Percentiles rank a stretch among this genome's conserved stretches.
phyloP scores from a whole-genome alignment of 1,139 yeast species.

The Geotrichum europaeum region DNA sequence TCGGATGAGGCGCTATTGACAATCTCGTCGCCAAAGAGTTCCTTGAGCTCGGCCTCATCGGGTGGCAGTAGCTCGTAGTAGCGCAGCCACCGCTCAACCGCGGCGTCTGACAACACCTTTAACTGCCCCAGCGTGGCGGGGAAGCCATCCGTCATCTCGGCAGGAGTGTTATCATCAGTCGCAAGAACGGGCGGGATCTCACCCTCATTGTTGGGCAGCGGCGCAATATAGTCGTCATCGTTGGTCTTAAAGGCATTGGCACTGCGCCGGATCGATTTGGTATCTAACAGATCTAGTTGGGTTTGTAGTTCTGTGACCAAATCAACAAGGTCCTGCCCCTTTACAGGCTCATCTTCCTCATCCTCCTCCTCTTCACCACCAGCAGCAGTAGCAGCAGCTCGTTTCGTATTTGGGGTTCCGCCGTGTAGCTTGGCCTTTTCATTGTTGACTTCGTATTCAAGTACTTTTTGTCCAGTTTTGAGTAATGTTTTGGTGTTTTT shows the following conservation, averaged over 20 bases:
- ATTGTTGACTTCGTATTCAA: background rate
- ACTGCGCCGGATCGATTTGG: constrained; percentile 35
- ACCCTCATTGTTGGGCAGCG: constrained; percentile 68
- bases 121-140: constrained; percentile 60
- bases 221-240: constrained; percentile 42
- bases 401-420: background rate
- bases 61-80: constrained; percentile 52
- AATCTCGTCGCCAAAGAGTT: constrained; percentile 29
- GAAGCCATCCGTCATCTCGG: constrained; percentile 40
- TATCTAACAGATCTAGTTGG: constrained; percentile 56
- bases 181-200: constrained; percentile 43
- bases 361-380: background rate
- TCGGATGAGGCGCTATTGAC: constrained; percentile 7
- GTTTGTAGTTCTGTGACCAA: constrained; percentile 85
- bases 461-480: background rate
- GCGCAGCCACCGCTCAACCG: constrained; percentile 50
- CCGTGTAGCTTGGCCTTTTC: background rate
- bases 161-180: constrained; percentile 15
- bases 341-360: background rate
- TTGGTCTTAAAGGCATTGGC: constrained; percentile 34
- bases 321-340: constrained; percentile 56
- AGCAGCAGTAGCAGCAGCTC: background rate
- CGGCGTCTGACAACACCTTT: constrained; percentile 40
- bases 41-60: constrained; percentile 31
- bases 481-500: background rate